Conservation (phyloP, 1,139 yeast genomes). For the Kluyveromyces marxianus region DNA sequence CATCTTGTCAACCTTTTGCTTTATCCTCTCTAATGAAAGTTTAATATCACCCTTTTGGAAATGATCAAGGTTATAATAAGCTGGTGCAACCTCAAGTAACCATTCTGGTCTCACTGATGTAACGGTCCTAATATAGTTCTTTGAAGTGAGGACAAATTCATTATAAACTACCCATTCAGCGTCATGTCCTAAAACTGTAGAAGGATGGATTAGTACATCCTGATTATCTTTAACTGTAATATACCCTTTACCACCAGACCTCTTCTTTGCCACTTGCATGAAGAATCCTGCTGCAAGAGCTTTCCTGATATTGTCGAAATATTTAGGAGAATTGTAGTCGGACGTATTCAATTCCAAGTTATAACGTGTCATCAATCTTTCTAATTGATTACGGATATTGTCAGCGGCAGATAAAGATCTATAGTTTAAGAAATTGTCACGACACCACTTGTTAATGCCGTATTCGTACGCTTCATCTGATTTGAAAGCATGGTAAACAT, state of each 20-base stretch:
- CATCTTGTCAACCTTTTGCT: slow-evolving; percentile 42
- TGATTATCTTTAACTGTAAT: slow-evolving; percentile 92
- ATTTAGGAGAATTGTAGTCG: slow-evolving; percentile 59
- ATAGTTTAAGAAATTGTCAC: slow-evolving; percentile 77
- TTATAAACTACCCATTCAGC: slow-evolving; percentile 92
- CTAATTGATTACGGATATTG: slow-evolving; percentile 76
- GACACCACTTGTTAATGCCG: slow-evolving; percentile 77
- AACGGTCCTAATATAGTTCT: slow-evolving; percentile 90
- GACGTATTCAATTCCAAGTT: slow-evolving; percentile 69
- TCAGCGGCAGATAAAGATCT: slow-evolving; percentile 79
- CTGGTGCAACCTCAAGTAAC: slow-evolving; percentile 76
- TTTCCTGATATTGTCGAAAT: slow-evolving; percentile 68
- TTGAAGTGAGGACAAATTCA: slow-evolving; percentile 88
- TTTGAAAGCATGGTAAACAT: slow-evolving; percentile 80
- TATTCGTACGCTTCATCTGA: slow-evolving; percentile 57
- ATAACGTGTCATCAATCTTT: slow-evolving; percentile 73
- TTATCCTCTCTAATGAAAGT: slow-evolving; percentile 65
- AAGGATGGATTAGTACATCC: slow-evolving; percentile 86
- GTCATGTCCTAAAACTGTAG: slow-evolving; percentile 72
- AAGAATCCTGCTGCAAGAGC: slow-evolving; percentile 92
- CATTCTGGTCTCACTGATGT: slow-evolving; percentile 91
- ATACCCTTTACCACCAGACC: slow-evolving; percentile 67
- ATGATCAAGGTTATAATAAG: slow-evolving; percentile 66
- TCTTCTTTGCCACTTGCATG: slow-evolving; percentile 95
- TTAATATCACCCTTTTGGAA: slow-evolving; percentile 80